These are phyloP conservation scores for Nothomitra cinnamomea DNA, from an alignment of 2,329 filamentous ascomycete species.

Conservation along the genomic window DNA sequence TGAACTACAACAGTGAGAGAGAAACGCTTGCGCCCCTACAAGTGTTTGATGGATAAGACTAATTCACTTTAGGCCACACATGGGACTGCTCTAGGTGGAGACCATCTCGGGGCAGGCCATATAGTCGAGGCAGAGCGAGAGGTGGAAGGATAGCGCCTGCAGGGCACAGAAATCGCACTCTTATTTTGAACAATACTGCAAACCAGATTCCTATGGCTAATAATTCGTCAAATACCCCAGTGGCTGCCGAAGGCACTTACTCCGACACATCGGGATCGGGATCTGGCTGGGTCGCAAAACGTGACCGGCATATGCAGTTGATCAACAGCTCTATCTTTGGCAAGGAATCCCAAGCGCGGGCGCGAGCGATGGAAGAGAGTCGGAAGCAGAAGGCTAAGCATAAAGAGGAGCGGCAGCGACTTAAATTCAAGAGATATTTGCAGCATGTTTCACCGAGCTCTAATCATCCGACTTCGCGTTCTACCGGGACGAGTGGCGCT, in stretches of 20 bases:
- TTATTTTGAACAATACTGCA: constrained; percentile 42
- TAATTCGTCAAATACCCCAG: not conserved
- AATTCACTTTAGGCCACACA: constrained; percentile 8
- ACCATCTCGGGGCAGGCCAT: constrained; percentile 14
- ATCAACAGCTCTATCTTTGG: constrained; percentile 70
- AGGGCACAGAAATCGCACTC: constrained; percentile 37
- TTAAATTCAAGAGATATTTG: constrained; percentile 20
- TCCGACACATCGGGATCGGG: constrained; percentile 10
- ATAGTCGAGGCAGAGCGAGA: constrained; percentile 20
- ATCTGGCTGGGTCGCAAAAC: constrained; percentile 51
- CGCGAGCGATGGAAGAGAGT: constrained; percentile 56
- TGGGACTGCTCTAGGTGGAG: constrained; percentile 12
- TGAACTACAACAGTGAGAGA: not conserved
- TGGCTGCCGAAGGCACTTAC: not conserved
- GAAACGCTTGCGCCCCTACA: not conserved
- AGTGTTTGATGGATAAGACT: not conserved
- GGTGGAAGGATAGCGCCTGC: constrained; percentile 21
- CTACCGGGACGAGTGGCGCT: constrained; percentile 10
- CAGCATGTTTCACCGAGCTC: not conserved
- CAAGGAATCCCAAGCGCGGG: constrained; percentile 49
- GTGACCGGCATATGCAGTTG: constrained; percentile 61
- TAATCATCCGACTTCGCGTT: constrained; percentile 8
- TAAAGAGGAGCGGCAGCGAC: constrained; percentile 40
- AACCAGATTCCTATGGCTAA: constrained; percentile 2
- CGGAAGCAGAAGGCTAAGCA: constrained; percentile 37